Evolutionary conservation across 192 early-diverging fungal species (phyloP), one percentile per base, ranked within the genome.

Genomic region (Glomus cerebriforme): DNA sequence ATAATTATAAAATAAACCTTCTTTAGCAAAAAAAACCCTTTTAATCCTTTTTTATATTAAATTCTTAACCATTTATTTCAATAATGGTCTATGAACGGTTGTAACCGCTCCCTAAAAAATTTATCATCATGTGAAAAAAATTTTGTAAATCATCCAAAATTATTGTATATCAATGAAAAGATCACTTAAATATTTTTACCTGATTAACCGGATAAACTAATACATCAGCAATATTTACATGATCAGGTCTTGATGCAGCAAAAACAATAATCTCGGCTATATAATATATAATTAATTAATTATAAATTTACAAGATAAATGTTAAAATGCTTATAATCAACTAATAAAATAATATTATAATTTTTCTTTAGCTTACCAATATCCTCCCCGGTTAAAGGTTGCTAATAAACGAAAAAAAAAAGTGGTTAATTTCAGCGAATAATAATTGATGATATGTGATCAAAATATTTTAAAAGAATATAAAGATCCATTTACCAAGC

Each of bases 181-280:
- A n/a, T n/a, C n/a, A n/a, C n/a, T n/a, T n/a, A n/a, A n/a, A n/a
- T 39, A 5, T 39, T 39, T 49, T 67, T 67, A 67, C 81, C 43
- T 84, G 83, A 70, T 84, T 82, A 22, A 79, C 80, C 0, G 83
- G 83, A 37, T 82, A 84, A 1, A 84, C 72, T 24, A 91, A 66
- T 82, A 93, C 81, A 81, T 89, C 89, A 10, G 90, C 91, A 81
- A 95, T 89, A 60, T 93, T 90, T 49, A 93, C 93, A 81, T 95
- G 92, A 13, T 83, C 79, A 80, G 90, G 93, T 3, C 95, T 83
- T 43, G 87, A 87, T 34, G 96, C 93, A 13, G 92, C 90, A 86
- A 96, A 97, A 9, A 95, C 92, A 17, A 95, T 87, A 0, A 89
- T 86, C 78, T 95, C 92, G 60, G 90, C 90, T 80, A 84, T 71